Base-by-base conservation (phyloP, 2,329 filamentous ascomycete species). In the Aureobasidium sp. region DNA sequence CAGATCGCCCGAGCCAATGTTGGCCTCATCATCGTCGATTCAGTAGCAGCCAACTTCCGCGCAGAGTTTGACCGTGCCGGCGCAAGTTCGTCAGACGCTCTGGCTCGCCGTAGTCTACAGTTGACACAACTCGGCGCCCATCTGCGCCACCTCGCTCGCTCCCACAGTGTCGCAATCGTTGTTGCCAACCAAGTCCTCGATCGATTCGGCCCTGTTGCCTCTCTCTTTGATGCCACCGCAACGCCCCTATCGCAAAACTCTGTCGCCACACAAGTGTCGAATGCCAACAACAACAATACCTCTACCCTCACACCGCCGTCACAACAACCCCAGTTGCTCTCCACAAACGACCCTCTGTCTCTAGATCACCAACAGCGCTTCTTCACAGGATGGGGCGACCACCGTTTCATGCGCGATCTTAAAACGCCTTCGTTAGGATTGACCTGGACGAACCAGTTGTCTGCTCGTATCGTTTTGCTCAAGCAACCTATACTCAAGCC, bases 141-240 rank as follows among this genome's bases (percentile, higher is more conserved):
- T 54, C 79, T 99, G 23, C 84, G 91, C 37, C 81, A 86, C 40
- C 76, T 97, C 1, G 94, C 94, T 0, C 82, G 83, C 38, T 82
- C 81, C 43, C 79, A 95, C 68, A 80, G 87, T 65, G 78, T 96
- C 47, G 92, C 91, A 25, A 81, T 99, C 29, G 91, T 99, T 0
- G 88, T 96, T 3, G 89, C 93, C 5, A 99, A 99, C 70, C 94
- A 99, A 73, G 93, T 99, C 31, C 89, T 90, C 6, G 94, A 99
- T 74, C 86, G 91, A 4, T 95, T 99, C 64, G 75, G 76, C 19
- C 67, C 69, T 21, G 38, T 31, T 5, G 47, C 60, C n/a, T 27
- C 49, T 8, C 25, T 27, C 2, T 61, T 51, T 17, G 54, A 61
- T 19, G 31, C 51, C 7, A 33, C 60, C 9, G 37, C 21, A n/a